These are phyloP conservation scores for Rubia peregrina DNA, from an alignment of 305 asterid species.

Conservation along the genomic window DNA sequence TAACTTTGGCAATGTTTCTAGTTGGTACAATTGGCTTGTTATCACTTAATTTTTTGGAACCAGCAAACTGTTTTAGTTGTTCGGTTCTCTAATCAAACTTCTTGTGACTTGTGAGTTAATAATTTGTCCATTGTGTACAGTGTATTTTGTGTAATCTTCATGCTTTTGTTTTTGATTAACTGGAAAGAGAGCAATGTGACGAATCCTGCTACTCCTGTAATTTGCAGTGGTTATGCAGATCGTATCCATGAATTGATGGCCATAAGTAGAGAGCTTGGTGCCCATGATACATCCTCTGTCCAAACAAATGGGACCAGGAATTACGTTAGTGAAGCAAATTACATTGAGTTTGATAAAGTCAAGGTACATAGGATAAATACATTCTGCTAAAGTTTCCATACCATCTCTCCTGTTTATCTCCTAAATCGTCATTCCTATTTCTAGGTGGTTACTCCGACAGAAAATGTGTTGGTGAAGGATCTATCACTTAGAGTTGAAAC, in stretches of 20 bases:
- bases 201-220: conserved; percentile 17
- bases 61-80: neutral
- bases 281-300: conserved; percentile 57
- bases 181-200: conserved; percentile 1
- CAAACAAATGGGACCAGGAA: conserved; percentile 75
- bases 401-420: conserved; percentile 1
- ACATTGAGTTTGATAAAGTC: conserved; percentile 84
- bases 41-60: neutral
- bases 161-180: neutral
- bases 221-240: conserved; percentile 95
- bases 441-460: conserved; percentile 98
- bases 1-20: neutral
- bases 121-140: neutral
- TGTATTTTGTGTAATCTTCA: neutral
- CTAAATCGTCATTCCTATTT: conserved; percentile 18
- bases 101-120: neutral
- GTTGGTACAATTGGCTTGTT: neutral
- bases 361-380: conserved; percentile 45
- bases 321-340: conserved; percentile 89
- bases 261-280: conserved; percentile 75
- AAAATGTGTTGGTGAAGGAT: conserved; percentile 88
- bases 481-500: conserved; percentile 81
- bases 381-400: conserved; percentile 21
- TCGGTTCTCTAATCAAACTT: neutral
- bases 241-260: conserved; percentile 96